Conservation (phyloP, 2,329 filamentous ascomycete species). For the Diaporthe vexans region DNA sequence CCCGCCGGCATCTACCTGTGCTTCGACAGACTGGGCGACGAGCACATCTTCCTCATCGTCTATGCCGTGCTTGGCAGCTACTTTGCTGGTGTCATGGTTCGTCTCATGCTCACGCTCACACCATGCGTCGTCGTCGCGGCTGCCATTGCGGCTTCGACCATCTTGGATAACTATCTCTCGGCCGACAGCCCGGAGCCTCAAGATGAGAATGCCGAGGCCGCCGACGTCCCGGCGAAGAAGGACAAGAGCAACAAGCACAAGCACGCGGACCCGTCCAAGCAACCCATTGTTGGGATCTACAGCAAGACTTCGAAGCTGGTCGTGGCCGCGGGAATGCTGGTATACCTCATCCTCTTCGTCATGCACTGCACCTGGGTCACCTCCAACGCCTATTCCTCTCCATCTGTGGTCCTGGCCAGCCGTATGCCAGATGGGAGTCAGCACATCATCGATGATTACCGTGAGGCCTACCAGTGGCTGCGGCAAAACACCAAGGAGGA, state of each 20-base stretch:
- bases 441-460: conserved; percentile 99
- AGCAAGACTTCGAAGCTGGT: conserved; percentile 82
- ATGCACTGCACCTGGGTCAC: conserved; percentile 99
- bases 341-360: conserved; percentile 94
- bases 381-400: conserved; percentile 98
- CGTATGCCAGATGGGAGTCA: conserved; percentile 93
- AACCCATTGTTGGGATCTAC: conserved; percentile 87
- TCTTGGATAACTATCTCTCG: conserved; percentile 88
- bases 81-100: conserved; percentile 99
- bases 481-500: conserved; percentile 95
- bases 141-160: conserved; percentile 87
- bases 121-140: conserved; percentile 96
- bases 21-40: conserved; percentile 92
- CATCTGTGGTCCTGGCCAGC: conserved; percentile 95
- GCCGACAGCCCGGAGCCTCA: conserved; percentile 72
- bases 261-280: conserved; percentile 77
- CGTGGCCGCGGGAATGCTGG: conserved; percentile 78
- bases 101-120: conserved; percentile 96
- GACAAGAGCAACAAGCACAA: conserved; percentile 57
- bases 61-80: conserved; percentile 98
- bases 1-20: conserved; percentile 98
- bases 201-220: conserved; percentile 57
- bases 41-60: conserved; percentile 98
- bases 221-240: conserved; percentile 72
- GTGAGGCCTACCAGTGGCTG: conserved; percentile 99